phyloP scores from a whole-genome alignment of 257 asterid genomes.

The Salvia miltiorrhiza region DNA sequence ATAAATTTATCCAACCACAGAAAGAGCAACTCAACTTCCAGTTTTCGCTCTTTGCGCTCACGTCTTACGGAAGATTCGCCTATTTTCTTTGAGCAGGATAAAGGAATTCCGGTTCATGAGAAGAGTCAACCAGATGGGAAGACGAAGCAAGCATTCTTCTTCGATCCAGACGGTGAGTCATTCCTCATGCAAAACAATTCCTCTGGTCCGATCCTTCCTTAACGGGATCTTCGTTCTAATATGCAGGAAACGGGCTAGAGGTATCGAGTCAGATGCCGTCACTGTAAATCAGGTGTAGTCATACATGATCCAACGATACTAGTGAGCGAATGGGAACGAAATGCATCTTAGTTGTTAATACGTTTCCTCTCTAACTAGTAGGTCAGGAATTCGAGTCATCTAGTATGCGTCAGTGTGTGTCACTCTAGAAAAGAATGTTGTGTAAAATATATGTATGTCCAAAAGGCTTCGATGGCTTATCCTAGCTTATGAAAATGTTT shows the following conservation, averaged over 20 bases:
- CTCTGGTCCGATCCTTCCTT: not conserved
- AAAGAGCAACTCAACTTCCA: not conserved
- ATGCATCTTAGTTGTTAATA: too few relatives aligned
- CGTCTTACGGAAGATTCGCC: not conserved
- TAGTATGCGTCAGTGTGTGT: too few relatives aligned
- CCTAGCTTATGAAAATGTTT: too few relatives aligned
- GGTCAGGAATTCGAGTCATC: too few relatives aligned
- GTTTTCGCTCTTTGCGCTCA: not conserved
- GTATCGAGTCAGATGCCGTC: conserved; percentile 48
- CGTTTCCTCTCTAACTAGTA: too few relatives aligned
- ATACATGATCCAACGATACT: conserved; percentile 7
- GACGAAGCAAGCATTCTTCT: conserved; percentile 80
- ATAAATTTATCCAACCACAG: too few relatives aligned
- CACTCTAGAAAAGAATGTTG: too few relatives aligned
- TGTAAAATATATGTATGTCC: too few relatives aligned
- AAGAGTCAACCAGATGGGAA: conserved; percentile 63
- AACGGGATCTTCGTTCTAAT: not conserved
- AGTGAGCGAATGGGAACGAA: too few relatives aligned
- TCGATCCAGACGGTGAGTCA: conserved; percentile 87
- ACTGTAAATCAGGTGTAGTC: conserved; percentile 8
- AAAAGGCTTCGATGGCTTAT: too few relatives aligned
- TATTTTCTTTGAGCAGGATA: conserved; percentile 42
- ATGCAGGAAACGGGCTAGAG: conserved; percentile 90
- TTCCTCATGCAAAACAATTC: not conserved
- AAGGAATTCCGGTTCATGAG: conserved; percentile 60